phyloP scores from a whole-genome alignment of 345 rosid species.

The Melaleuca alternifolia region DNA sequence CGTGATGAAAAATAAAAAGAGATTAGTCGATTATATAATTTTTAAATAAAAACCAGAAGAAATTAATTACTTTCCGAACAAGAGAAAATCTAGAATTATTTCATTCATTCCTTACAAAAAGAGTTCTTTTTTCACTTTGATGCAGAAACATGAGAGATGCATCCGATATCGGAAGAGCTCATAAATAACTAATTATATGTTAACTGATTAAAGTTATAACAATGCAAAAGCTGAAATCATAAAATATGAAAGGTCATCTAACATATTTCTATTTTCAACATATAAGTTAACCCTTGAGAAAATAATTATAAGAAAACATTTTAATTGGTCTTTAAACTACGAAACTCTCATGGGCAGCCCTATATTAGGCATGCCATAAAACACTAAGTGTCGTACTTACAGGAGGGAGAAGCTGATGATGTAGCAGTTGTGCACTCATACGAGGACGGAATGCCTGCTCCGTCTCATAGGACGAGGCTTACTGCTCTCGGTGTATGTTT shows the following conservation, averaged over 20 bases:
- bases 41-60: not conserved
- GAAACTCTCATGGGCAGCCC: not conserved
- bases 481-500: conserved; percentile 64
- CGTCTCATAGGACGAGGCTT: conserved; percentile 75
- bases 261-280: not conserved
- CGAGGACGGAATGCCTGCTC: conserved; percentile 60
- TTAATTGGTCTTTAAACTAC: not conserved
- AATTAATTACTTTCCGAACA: not conserved
- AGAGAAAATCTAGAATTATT: not conserved
- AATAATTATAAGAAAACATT: not conserved
- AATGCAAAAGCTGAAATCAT: too few relatives aligned
- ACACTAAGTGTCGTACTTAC: not conserved
- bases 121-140: not conserved
- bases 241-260: not conserved
- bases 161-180: not conserved
- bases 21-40: not conserved
- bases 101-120: not conserved
- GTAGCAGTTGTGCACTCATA: conserved; percentile 63
- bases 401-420: conserved; percentile 76
- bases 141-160: not conserved
- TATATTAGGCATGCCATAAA: not conserved
- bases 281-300: not conserved
- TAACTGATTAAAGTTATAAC: too few relatives aligned
- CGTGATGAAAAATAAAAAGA: not conserved
- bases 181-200: not conserved